Percentiles rank a stretch among this genome's conserved stretches.
phyloP scores from a whole-genome alignment of 371 early-diverging fungal species.

The Actinomortierella ambigua region DNA sequence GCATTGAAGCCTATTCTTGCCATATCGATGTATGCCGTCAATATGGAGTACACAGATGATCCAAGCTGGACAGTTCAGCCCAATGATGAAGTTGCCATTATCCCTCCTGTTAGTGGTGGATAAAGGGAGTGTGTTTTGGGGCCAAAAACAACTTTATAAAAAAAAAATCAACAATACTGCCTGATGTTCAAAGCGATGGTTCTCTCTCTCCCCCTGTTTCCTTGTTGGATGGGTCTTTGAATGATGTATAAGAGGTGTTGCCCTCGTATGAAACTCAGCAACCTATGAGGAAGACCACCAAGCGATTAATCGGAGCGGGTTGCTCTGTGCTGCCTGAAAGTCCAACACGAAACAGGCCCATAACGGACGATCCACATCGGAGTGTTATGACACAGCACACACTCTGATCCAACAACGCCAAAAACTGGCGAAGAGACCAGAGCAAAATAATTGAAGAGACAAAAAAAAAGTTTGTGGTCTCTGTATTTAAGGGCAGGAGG shows the following conservation, averaged over 20 bases:
- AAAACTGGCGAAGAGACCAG: too few species aligned
- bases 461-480: too few species aligned
- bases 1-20: constrained; percentile 49
- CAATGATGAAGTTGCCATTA: constrained; percentile 70
- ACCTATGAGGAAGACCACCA: too few species aligned
- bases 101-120: constrained; percentile 83
- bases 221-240: not conserved
- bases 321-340: too few species aligned
- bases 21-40: constrained; percentile 65
- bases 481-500: too few species aligned
- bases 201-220: not conserved
- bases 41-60: constrained; percentile 70
- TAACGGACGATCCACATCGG: too few species aligned
- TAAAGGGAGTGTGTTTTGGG: constrained; percentile 16
- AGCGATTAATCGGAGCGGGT: too few species aligned
- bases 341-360: too few species aligned
- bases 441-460: too few species aligned
- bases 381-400: too few species aligned
- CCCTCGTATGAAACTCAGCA: not conserved
- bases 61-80: constrained; percentile 42
- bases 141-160: not conserved
- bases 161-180: not conserved
- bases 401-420: too few species aligned
- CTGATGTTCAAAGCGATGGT: too few species aligned
- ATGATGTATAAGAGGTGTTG: not conserved